Conservation (phyloP, 148 eudicot genomes). For the Arbutus unedo region DNA sequence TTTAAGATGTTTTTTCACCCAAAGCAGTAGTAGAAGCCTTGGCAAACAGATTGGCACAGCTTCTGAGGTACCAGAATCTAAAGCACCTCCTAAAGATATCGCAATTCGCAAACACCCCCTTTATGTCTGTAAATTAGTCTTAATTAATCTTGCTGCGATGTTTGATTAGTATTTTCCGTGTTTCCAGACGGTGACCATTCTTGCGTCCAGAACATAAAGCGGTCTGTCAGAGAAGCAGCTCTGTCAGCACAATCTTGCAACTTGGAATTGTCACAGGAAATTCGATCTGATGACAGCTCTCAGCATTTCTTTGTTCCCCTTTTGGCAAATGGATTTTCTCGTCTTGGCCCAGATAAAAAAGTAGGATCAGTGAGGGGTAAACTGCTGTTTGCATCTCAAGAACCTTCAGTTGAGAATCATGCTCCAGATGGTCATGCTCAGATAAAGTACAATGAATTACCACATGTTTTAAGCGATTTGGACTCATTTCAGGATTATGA, state of each 20-base stretch:
- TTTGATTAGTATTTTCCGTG: slow-evolving; percentile 14
- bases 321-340: slow-evolving; percentile 67
- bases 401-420: slow-evolving; percentile 43
- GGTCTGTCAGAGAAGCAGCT: slow-evolving; percentile 95
- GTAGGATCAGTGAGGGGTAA: slow-evolving; percentile 44
- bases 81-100: no score
- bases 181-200: slow-evolving; percentile 53
- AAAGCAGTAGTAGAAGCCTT: no score
- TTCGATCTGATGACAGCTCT: slow-evolving; percentile 82
- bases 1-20: no score
- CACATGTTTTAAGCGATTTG: slow-evolving; percentile 45
- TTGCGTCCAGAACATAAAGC: slow-evolving; percentile 66
- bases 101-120: no score
- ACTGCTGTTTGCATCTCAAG: slow-evolving; percentile 47
- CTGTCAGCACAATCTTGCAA: slow-evolving; percentile 56
- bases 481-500: slow-evolving; percentile 66
- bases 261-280: slow-evolving; percentile 66
- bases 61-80: no score
- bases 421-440: slow-evolving; percentile 35
- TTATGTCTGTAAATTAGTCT: no score
- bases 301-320: slow-evolving; percentile 90
- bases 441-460: slow-evolving; percentile 45
- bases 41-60: no score
- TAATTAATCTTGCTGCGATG: not conserved
- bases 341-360: slow-evolving; percentile 53